These are phyloP conservation scores for Oxytropis ochrocephala DNA, from an alignment of 306 rosid species.

Conservation along the genomic window DNA sequence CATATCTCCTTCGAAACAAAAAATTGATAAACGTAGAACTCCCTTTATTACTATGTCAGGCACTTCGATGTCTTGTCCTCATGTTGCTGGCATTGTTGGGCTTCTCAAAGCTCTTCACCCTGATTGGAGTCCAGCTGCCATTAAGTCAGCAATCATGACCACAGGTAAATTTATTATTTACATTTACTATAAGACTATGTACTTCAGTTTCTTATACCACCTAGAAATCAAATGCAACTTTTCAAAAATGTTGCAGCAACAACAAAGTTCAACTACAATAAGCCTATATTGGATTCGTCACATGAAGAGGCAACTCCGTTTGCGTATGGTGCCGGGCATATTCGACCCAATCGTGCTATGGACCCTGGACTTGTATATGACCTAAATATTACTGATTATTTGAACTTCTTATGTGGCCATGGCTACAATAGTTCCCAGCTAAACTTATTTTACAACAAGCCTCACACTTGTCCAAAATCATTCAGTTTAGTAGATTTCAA, in stretches of 20 bases:
- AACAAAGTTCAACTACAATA: slow-evolving; percentile 21
- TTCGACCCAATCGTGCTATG: slow-evolving; percentile 46
- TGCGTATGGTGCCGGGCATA: slow-evolving; percentile 50
- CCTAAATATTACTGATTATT: slow-evolving; percentile 29
- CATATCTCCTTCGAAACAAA: background rate
- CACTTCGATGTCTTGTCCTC: slow-evolving; percentile 58
- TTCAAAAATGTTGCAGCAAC: slow-evolving; percentile 23
- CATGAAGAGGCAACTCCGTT: slow-evolving; percentile 34
- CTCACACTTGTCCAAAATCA: slow-evolving; percentile 28
- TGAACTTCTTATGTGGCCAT: slow-evolving; percentile 50
- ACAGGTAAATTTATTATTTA: slow-evolving; percentile 28
- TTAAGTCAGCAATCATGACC: slow-evolving; percentile 67
- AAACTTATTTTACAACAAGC: slow-evolving; percentile 8
- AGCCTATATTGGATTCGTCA: background rate
- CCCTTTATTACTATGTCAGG: slow-evolving; percentile 17
- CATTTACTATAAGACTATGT: background rate
- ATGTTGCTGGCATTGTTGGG: slow-evolving; percentile 47
- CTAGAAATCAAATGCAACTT: no score
- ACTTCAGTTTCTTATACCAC: background rate
- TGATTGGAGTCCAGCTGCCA: slow-evolving; percentile 58
- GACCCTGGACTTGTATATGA: slow-evolving; percentile 66
- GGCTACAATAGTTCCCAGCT: slow-evolving; percentile 33
- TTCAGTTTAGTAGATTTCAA: slow-evolving; percentile 41
- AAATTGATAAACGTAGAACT: background rate
- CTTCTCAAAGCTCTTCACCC: slow-evolving; percentile 48